Evolutionary conservation across 495 filamentous ascomycete species (phyloP).

Genomic region (Aspergillus steynii): DNA sequence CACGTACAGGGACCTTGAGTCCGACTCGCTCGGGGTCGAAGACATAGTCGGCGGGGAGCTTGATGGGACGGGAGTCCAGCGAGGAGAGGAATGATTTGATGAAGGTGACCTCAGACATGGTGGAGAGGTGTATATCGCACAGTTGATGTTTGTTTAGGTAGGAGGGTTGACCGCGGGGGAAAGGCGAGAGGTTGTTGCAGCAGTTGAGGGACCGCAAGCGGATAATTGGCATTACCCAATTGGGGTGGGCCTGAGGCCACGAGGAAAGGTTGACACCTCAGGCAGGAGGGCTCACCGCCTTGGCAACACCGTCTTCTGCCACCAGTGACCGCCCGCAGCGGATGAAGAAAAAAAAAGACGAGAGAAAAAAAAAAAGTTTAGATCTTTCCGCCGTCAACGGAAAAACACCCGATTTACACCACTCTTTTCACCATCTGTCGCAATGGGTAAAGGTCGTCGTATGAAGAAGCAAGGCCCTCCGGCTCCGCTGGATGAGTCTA

Average conservation of each 20-base stretch:
- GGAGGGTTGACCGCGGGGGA: not conserved
- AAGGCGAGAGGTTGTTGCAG: not conserved
- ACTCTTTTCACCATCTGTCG: conserved; percentile 25
- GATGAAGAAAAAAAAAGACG: conserved; percentile 32
- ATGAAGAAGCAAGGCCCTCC: conserved; percentile 96
- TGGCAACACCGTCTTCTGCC: conserved; percentile 25
- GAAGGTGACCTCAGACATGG: conserved; percentile 84
- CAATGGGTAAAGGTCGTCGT: conserved; percentile 86
- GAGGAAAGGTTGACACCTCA: not conserved
- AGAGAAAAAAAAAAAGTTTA: conserved; percentile 18
- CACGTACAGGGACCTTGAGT: conserved; percentile 67
- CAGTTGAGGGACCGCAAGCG: not conserved
- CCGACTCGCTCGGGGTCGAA: conserved; percentile 76
- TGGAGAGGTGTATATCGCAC: conserved; percentile 19
- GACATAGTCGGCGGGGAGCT: conserved; percentile 81
- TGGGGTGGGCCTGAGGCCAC: conserved; percentile 18
- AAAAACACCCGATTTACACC: conserved; percentile 19
- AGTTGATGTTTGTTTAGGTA: not conserved
- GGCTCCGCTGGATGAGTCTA: conserved; percentile 75
- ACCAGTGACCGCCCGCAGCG: conserved; percentile 32
- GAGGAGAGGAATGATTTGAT: conserved; percentile 77
- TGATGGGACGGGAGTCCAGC: conserved; percentile 73
- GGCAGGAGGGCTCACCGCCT: conserved; percentile 32
- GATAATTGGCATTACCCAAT: conserved; percentile 19
- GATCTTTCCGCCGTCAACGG: conserved; percentile 16